Evolutionary conservation across 73 alveolate species (phyloP).

Genomic region (Symbiodinium natans): DNA sequence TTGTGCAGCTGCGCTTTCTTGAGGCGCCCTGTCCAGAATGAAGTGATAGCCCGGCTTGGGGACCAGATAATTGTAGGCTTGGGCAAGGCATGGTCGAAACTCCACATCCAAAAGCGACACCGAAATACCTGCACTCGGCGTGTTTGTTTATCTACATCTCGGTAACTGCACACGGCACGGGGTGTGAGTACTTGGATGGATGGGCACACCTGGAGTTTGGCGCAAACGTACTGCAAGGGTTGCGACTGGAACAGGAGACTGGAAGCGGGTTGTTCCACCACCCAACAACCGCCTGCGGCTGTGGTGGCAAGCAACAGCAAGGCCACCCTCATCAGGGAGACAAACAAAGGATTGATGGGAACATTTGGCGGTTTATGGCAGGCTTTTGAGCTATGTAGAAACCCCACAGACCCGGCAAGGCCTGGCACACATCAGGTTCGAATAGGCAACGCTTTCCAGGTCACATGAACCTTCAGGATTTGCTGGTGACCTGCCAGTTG

Average conservation of each 20-base stretch:
- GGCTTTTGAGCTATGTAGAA: not conserved
- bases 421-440: not conserved
- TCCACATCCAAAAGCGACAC: not conserved
- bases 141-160: not conserved
- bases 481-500: not conserved
- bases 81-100: not conserved
- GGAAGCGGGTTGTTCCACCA: not conserved
- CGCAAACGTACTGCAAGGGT: not conserved
- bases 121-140: not conserved
- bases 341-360: too few species aligned
- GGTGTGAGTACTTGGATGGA: too few species aligned
- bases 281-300: not conserved
- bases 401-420: not conserved
- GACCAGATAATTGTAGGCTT: not conserved
- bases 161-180: too few species aligned
- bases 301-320: not conserved
- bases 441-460: not conserved
- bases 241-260: not conserved
- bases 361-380: too few species aligned
- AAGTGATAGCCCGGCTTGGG: not conserved
- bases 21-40: not conserved
- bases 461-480: not conserved
- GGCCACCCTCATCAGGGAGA: slow-evolving; percentile 4
- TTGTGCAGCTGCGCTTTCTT: not conserved
- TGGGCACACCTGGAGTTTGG: not conserved